Evolutionary conservation across 176 grass and related monocot species (phyloP).

Genomic region (Aechmea fasciata): DNA sequence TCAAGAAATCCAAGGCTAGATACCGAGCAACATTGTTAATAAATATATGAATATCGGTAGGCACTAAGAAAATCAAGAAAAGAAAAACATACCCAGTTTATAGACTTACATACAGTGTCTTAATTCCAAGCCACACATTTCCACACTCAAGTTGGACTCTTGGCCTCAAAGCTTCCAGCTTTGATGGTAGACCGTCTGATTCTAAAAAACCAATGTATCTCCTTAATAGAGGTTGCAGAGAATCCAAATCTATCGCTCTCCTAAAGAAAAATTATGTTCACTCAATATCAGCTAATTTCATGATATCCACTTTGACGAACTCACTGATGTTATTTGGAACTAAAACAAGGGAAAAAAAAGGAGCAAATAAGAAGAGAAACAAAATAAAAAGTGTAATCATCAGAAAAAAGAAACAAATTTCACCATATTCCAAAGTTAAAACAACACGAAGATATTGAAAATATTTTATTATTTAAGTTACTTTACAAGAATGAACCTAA

Average conservation of each 20-base stretch:
- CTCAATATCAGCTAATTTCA: constrained; percentile 11
- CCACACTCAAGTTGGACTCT: constrained; percentile 76
- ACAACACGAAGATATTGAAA: too few species aligned
- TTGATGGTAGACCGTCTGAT: constrained; percentile 57
- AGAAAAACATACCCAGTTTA: constrained; percentile 23
- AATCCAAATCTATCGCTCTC: constrained; percentile 68
- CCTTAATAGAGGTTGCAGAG: constrained; percentile 73
- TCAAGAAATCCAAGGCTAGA: constrained; percentile 96
- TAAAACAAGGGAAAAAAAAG: not conserved
- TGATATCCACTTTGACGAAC: not conserved
- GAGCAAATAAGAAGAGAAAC: not conserved
- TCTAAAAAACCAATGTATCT: constrained; percentile 82
- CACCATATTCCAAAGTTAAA: not conserved
- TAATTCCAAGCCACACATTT: constrained; percentile 96
- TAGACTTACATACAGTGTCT: constrained; percentile 94
- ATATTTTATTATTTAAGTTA: too few species aligned
- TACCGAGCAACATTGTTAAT: constrained; percentile 6
- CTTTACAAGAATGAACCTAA: too few species aligned
- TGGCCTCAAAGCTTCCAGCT: constrained; percentile 43
- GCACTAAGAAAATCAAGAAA: not conserved
- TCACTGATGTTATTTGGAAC: not conserved
- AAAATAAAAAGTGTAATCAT: not conserved
- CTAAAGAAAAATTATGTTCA: constrained; percentile 26
- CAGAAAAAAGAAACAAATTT: not conserved
- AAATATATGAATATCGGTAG: constrained; percentile 18